phyloP scores from a whole-genome alignment of 2,329 filamentous ascomycete genomes.

The Cryphonectria radicalis region DNA sequence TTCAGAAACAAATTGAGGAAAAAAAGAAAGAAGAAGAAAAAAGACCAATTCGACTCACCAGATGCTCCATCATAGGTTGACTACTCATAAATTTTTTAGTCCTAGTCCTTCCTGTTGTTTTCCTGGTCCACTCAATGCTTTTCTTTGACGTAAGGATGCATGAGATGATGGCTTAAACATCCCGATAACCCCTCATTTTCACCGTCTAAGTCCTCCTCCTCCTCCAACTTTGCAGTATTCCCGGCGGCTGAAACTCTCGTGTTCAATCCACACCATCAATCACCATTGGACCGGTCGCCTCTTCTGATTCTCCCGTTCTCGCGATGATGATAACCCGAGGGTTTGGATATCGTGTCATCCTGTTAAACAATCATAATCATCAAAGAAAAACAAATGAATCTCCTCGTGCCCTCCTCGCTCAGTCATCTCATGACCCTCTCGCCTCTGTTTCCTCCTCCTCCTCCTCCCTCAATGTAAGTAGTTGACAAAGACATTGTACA shows the following conservation, averaged over 20 bases:
- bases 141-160: slow-evolving; percentile 10
- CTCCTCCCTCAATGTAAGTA: not conserved
- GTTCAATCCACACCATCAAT: not conserved
- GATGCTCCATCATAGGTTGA: not conserved
- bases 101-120: not conserved
- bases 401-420: not conserved
- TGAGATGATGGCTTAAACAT: not conserved
- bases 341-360: not conserved
- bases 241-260: not conserved
- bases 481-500: not conserved
- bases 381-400: not conserved
- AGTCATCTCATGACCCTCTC: not conserved
- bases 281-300: slow-evolving; percentile 17
- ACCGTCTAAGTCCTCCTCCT: not conserved
- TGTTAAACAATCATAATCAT: not conserved
- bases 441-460: not conserved
- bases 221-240: not conserved
- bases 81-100: not conserved
- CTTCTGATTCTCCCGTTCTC: slow-evolving; percentile 5
- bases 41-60: not conserved
- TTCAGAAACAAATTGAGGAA: too few relatives aligned
- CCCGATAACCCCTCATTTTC: slow-evolving; percentile 3
- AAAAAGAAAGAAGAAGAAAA: not conserved
- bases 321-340: slow-evolving; percentile 27
- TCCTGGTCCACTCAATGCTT: too few relatives aligned